Base-by-base conservation (phyloP, 768 basidiomycete genomes). In the Kockovaella imperatae region DNA sequence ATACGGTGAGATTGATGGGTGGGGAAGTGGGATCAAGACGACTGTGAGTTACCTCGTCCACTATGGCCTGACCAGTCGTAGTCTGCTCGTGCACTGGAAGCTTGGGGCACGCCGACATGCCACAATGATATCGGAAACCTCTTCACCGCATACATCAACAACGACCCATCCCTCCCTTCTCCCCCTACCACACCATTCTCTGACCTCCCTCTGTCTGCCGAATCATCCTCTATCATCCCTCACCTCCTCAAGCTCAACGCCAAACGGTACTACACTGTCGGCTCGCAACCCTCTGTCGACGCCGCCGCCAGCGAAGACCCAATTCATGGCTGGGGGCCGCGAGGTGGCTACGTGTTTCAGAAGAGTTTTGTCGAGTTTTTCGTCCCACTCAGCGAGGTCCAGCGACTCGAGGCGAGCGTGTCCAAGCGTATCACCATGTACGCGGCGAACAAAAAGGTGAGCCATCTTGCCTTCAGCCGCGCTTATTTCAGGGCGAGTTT, bases 291-390 rank as follows among this genome's bases (percentile, higher is more conserved):
- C 18, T 86, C 90, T 0, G 82, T 96, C 4, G 84, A 97, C 62
- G 86, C 83, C 4, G 79, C 75, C 4, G 74, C 72, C 26, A 89
- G 87, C 2, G 79, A 78, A 13, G 85, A 97, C 68, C 74, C 78
- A 18, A 73, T 84, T 0, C 80, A 93, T 50, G 95, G 95, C 4
- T 99, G 93, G 84, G 95, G 95, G 2, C 95, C 95, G 11, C 75
- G 77, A 46, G 82, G 81, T 5, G 95, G 95, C 5, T 93, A 90
- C 72, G 87, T 99, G 7, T 99, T 86, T 72, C 95, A 99, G 73
- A 99, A 99, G 73, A 80, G 83, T 13, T 99, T 96, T 64, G 88
- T 96, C 7, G 95, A 99, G 73, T 96, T 96, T 70, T 97, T 97
- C 67, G 65, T 88, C 78, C 41, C 46, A 15, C 31, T 46, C 21